These are phyloP conservation scores for Mycena metata DNA, from an alignment of 768 basidiomycete species.

Conservation along the genomic window DNA sequence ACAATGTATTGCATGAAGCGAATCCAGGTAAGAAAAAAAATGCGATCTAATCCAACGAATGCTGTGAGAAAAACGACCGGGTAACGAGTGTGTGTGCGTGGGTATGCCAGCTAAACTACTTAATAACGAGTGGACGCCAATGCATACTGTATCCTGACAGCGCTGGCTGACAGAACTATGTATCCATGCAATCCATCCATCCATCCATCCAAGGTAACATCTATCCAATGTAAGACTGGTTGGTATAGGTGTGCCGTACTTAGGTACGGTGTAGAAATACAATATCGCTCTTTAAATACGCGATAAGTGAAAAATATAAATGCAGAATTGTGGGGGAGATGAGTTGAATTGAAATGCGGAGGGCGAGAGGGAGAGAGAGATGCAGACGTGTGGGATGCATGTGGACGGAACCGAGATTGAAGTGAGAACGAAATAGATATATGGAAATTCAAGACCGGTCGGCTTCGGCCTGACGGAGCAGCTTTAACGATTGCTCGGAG, in stretches of 20 bases:
- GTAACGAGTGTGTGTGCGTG: slow-evolving; percentile 16
- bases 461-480: slow-evolving; percentile 53
- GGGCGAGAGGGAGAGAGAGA: too few species aligned
- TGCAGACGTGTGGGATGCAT: too few species aligned
- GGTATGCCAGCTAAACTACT: not conserved
- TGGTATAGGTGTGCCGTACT: slow-evolving; percentile 5
- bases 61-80: not conserved
- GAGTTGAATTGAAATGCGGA: too few species aligned
- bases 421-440: not conserved
- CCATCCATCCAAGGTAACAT: too few species aligned
- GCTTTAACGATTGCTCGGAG: slow-evolving; percentile 57
- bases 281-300: slow-evolving; percentile 37
- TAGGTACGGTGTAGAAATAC: too few species aligned
- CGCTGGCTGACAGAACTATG: too few species aligned
- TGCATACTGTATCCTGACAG: slow-evolving; percentile 26
- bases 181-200: too few species aligned
- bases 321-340: not conserved
- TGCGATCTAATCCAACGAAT: slow-evolving; percentile 4
- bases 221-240: not conserved
- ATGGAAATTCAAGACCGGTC: slow-evolving; percentile 26
- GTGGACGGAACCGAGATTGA: too few species aligned
- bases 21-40: not conserved
- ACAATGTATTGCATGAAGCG: too few species aligned
- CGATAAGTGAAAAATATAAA: slow-evolving; percentile 32
- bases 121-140: too few species aligned